Base-by-base conservation (phyloP, 306 rosid species). In the Cucumis cinereus region DNA sequence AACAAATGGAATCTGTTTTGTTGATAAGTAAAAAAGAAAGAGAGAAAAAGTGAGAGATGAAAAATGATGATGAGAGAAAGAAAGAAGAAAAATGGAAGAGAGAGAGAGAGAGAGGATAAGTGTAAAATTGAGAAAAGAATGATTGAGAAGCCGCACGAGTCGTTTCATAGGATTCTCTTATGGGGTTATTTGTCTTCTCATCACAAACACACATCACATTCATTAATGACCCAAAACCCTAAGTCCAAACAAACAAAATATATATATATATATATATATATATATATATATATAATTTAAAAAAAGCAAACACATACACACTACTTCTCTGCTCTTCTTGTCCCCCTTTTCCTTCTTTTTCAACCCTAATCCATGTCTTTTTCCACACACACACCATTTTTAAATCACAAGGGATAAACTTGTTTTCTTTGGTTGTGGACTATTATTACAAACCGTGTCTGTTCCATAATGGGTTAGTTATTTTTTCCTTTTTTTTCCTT, bases 131-230 rank as follows among this genome's bases (percentile, higher is more conserved):
- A 47, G 16, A 72, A 24, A 12, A 7, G 23, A 50, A 72, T 72
- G 43, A 74, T 74, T 74, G 8, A 74, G 78, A 36, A 56, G 22
- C 14, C 68, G 78, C 78, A 74, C 78, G 78, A 74, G 67, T 74
- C 28, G 52, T 56, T 55, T 74, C 78, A 74, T 74, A 33, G 78
- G 78, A 74, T 74, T 74, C 78, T 38, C 66, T 54, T 53, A 52
- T 52, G 35, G 6, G 12, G 10, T 40, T 40, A 45, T 41, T 52
- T 69, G 75, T 41, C 54, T 69, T 69, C 2, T 69, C 22, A 45
- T 69, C 14, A 43, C 36, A 58, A 8, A 58, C 64, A 58, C 9
- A 58, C 64, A 58, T 58, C 68, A 70, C 75, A 70, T 14, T 11
- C 28, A 20, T 15, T 24, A 50, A 24, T 23, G 6, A 11, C 14